These are phyloP conservation scores for Hymenoscyphus linearis DNA, from an alignment of 2,329 filamentous ascomycete species.

Conservation along the genomic window DNA sequence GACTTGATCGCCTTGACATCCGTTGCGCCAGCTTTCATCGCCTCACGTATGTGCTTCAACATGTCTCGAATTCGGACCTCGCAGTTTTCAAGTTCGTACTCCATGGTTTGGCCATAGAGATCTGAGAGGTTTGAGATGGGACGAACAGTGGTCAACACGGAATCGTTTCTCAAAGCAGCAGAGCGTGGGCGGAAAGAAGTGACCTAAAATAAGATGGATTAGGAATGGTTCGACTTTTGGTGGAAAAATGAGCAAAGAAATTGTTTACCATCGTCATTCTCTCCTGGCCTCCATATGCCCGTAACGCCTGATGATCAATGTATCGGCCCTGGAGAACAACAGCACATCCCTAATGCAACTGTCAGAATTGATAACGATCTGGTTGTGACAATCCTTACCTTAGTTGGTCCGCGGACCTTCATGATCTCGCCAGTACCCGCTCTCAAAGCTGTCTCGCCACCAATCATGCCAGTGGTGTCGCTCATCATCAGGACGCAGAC, in stretches of 20 bases:
- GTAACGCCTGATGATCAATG: conserved; percentile 40
- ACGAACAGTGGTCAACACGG: conserved; percentile 34
- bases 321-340: conserved; percentile 42
- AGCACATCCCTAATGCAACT: conserved; percentile 33
- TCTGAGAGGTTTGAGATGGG: conserved; percentile 35
- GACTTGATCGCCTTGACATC: conserved; percentile 33
- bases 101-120: conserved; percentile 35
- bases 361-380: conserved; percentile 7
- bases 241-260: not conserved
- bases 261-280: conserved; percentile 36
- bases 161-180: conserved; percentile 37
- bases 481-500: conserved; percentile 48
- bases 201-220: conserved; percentile 24
- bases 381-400: conserved; percentile 31
- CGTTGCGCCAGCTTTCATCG: conserved; percentile 32
- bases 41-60: conserved; percentile 32
- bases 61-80: conserved; percentile 33
- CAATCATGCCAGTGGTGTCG: conserved; percentile 42
- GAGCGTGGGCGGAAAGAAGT: conserved; percentile 40
- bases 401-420: conserved; percentile 40
- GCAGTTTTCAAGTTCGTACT: conserved; percentile 36
- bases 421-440: conserved; percentile 44
- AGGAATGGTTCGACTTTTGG: not conserved
- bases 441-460: conserved; percentile 55
- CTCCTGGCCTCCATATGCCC: conserved; percentile 38